phyloP scores from a whole-genome alignment of 225 moss, liverwort and hornwort species.

The Asterella californica region DNA sequence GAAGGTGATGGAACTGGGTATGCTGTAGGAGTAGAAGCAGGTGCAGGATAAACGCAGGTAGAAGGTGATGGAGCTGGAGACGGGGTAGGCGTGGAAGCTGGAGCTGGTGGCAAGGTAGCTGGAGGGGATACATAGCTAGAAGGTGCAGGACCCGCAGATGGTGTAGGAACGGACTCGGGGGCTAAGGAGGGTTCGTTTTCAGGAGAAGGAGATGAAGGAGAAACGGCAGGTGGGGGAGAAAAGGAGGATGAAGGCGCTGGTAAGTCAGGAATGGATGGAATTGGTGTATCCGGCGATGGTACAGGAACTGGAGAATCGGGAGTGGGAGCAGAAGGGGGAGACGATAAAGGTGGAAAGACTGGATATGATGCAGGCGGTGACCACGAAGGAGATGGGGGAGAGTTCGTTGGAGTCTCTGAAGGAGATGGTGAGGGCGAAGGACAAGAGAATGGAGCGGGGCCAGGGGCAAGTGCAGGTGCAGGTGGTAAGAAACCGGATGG shows the following conservation, averaged over 20 bases:
- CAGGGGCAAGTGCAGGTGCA: conserved; percentile 25
- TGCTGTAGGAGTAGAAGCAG: background rate
- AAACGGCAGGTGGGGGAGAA: background rate
- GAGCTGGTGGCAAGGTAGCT: too few species aligned
- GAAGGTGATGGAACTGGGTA: background rate
- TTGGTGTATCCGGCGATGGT: background rate
- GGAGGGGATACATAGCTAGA: background rate
- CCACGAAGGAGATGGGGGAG: too few species aligned
- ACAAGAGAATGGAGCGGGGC: conserved; percentile 24
- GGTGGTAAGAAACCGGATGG: conserved; percentile 41
- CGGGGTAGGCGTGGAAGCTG: background rate
- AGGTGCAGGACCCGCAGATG: conserved; percentile 2
- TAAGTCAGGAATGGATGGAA: background rate
- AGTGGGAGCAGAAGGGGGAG: background rate
- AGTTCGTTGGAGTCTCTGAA: too few species aligned
- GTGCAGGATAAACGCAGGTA: background rate
- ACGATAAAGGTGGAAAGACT: background rate
- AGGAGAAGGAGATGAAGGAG: conserved; percentile 6
- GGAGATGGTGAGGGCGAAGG: background rate
- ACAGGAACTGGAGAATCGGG: background rate
- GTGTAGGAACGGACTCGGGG: background rate
- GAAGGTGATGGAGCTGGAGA: background rate
- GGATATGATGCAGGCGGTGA: background rate
- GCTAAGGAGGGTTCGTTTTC: background rate
- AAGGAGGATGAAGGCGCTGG: background rate